Percentiles rank a stretch among this genome's conserved stretches.
Evolutionary conservation across 106 monocot species (phyloP).

Genomic region (Dendrobium huoshanense): DNA sequence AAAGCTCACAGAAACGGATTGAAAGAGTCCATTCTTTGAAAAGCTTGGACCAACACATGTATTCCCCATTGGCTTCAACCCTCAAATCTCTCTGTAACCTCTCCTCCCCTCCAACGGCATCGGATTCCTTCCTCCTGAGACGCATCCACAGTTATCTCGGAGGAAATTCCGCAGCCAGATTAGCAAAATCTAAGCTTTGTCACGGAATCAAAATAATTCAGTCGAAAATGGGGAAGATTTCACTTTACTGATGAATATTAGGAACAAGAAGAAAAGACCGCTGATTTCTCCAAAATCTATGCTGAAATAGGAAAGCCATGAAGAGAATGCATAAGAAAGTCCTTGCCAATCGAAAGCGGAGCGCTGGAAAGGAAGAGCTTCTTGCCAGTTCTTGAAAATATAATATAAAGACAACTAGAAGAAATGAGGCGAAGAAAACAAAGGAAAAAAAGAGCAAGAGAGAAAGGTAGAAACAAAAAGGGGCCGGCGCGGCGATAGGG

Average conservation of each 20-base stretch:
- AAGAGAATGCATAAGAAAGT: background rate
- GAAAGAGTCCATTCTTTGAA: constrained; percentile 27
- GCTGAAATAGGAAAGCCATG: background rate
- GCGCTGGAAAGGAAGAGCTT: background rate
- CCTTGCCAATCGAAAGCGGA: background rate
- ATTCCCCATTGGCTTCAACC: constrained; percentile 23
- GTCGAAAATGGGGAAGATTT: background rate
- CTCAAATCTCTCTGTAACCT: background rate
- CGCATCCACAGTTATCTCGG: background rate
- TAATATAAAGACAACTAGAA: background rate
- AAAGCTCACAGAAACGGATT: constrained; percentile 15
- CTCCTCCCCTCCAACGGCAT: background rate
- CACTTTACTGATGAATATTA: background rate
- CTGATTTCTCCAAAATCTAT: background rate
- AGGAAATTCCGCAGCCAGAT: background rate
- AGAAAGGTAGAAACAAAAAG: background rate
- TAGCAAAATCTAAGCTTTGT: background rate
- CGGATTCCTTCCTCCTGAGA: background rate
- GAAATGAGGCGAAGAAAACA: background rate
- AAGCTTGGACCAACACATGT: constrained; percentile 25
- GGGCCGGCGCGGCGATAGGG: background rate
- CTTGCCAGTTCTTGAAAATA: background rate
- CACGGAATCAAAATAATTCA: background rate
- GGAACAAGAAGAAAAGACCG: background rate
- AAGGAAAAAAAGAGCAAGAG: background rate